Conservation (phyloP, 495 filamentous ascomycete species). For the Aspergillus hancockii region DNA sequence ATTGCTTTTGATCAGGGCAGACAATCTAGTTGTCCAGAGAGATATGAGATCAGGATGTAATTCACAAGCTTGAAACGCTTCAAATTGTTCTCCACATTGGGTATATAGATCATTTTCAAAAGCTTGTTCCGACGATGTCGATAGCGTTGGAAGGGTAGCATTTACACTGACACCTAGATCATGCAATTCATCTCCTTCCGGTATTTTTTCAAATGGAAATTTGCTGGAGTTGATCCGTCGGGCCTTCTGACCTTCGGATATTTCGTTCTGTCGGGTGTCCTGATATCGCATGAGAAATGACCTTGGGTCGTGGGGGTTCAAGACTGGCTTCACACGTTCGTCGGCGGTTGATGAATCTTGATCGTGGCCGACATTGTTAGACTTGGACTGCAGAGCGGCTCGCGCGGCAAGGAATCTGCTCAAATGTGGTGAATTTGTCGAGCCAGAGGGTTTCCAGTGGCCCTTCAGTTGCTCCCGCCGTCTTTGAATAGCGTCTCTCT, state of each 20-base stretch:
- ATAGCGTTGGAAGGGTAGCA: conserved; percentile 13
- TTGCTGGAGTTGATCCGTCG: conserved; percentile 28
- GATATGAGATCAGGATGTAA: conserved; percentile 8
- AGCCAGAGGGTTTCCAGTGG: conserved; percentile 3
- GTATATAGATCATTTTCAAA: conserved; percentile 25
- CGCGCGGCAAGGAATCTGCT: conserved; percentile 43
- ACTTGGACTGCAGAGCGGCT: conserved; percentile 29
- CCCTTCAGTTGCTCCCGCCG: conserved; percentile 23
- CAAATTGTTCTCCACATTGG: conserved; percentile 11
- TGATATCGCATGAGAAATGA: conserved; percentile 38
- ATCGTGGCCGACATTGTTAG: not conserved
- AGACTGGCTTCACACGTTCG: not conserved
- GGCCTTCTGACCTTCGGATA: conserved; percentile 20
- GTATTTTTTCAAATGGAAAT: conserved; percentile 41
- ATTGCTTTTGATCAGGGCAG: conserved; percentile 16
- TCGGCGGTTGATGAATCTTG: not conserved
- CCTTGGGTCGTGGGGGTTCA: conserved; percentile 36
- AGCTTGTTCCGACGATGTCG: conserved; percentile 4
- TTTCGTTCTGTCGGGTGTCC: not conserved
- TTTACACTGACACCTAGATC: conserved; percentile 19
- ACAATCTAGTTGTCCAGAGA: conserved; percentile 18
- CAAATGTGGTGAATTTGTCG: conserved; percentile 32
- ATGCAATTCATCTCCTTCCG: conserved; percentile 32
- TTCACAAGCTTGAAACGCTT: conserved; percentile 18
- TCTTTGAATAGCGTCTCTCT: conserved; percentile 38